phyloP scores from a whole-genome alignment of 129 eudicot genomes.

The Arctium lappa region DNA sequence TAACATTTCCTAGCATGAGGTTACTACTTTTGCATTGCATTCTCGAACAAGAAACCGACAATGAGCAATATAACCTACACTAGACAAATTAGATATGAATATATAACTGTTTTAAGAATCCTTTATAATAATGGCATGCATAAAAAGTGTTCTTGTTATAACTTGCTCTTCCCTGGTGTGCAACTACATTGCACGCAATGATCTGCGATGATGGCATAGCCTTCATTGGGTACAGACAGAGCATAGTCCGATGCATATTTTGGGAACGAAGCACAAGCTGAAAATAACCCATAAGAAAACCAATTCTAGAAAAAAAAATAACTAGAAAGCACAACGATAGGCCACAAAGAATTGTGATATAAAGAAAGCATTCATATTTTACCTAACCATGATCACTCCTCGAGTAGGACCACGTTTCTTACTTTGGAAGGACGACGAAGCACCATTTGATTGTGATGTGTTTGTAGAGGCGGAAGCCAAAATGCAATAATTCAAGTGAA shows the following conservation, averaged over 20 bases:
- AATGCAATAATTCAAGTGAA: too few species aligned
- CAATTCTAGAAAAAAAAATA: not conserved
- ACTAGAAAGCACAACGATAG: too few species aligned
- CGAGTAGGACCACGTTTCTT: too few species aligned
- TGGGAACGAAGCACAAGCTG: slow-evolving; percentile 98
- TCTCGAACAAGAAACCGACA: slow-evolving; percentile 97
- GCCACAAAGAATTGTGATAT: too few species aligned
- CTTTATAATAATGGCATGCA: slow-evolving; percentile 3
- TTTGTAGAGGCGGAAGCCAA: too few species aligned
- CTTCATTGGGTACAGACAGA: slow-evolving; percentile 84
- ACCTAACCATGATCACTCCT: too few species aligned
- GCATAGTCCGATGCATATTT: slow-evolving; percentile 70
- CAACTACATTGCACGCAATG: slow-evolving; percentile 99
- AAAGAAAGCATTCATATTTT: too few species aligned
- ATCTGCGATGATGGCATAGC: slow-evolving; percentile 86
- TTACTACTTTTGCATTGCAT: slow-evolving; percentile 95
- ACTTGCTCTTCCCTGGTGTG: slow-evolving; percentile 66
- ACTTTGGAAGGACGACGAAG: too few species aligned
- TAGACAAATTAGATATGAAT: not conserved
- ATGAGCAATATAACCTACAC: slow-evolving; percentile 87
- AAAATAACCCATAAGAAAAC: slow-evolving; percentile 7
- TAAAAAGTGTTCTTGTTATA: slow-evolving; percentile 20
- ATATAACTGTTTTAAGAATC: not conserved
- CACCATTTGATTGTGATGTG: too few species aligned
- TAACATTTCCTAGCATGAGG: slow-evolving; percentile 91